These are phyloP conservation scores for Knufia petricola DNA, from an alignment of 2,329 filamentous ascomycete genomes.

Conservation along the genomic window DNA sequence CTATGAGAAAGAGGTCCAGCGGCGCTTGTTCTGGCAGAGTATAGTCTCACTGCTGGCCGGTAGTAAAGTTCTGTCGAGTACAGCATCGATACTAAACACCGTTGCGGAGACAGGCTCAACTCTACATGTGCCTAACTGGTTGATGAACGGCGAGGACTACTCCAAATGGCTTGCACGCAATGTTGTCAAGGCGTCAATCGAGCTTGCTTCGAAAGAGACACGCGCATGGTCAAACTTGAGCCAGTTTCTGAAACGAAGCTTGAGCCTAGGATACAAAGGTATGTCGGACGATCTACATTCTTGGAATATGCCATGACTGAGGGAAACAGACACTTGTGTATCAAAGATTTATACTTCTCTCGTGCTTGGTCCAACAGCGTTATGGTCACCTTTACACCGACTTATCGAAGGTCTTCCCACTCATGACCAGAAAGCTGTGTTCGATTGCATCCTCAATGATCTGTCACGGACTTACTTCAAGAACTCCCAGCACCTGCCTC, in stretches of 20 bases:
- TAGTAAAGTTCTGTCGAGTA: slow-evolving; percentile 48
- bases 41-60: slow-evolving; percentile 49
- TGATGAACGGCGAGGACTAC: slow-evolving; percentile 56
- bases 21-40: slow-evolving; percentile 51
- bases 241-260: slow-evolving; percentile 46
- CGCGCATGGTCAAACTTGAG: slow-evolving; percentile 29
- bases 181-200: slow-evolving; percentile 39
- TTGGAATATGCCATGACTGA: too few species aligned
- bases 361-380: slow-evolving; percentile 26
- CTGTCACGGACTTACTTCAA: slow-evolving; percentile 33
- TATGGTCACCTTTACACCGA: slow-evolving; percentile 26
- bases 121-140: slow-evolving; percentile 40
- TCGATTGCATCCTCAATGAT: slow-evolving; percentile 38
- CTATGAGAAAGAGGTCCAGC: slow-evolving; percentile 28
- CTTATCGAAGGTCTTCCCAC: slow-evolving; percentile 36
- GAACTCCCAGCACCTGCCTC: slow-evolving; percentile 14
- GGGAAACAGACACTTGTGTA: slow-evolving; percentile 34
- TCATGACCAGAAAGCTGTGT: slow-evolving; percentile 39
- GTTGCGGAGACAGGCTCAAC: slow-evolving; percentile 20
- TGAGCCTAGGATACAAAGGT: slow-evolving; percentile 67
- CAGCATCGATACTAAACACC: slow-evolving; percentile 33
- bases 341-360: slow-evolving; percentile 32
- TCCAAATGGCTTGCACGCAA: slow-evolving; percentile 62
- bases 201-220: slow-evolving; percentile 30
- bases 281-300: too few species aligned